These are phyloP conservation scores for Stevia rebaudiana DNA, from an alignment of 140 eudicot genomes.

Conservation along the genomic window DNA sequence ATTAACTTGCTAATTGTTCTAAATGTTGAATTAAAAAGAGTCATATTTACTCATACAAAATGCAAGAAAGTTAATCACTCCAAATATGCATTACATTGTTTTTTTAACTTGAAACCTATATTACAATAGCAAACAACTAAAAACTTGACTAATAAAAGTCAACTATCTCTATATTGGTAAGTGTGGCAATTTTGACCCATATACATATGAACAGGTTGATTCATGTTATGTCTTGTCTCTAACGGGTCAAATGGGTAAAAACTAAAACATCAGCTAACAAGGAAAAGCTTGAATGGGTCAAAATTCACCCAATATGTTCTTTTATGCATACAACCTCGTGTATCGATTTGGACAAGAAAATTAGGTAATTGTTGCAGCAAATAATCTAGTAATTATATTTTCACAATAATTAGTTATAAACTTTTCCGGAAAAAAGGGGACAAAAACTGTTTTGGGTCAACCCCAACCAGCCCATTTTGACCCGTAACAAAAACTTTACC, in stretches of 20 bases:
- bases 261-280: background rate
- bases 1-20: background rate
- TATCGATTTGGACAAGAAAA: background rate
- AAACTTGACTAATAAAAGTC: background rate
- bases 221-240: background rate
- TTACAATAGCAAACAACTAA: background rate
- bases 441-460: background rate
- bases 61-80: too few relatives aligned
- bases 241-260: slow-evolving; percentile 1
- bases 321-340: background rate
- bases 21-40: background rate
- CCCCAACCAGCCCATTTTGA: background rate
- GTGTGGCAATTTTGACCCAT: background rate
- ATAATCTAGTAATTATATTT: background rate
- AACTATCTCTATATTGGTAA: background rate
- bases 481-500: background rate
- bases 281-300: background rate
- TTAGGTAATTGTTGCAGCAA: background rate
- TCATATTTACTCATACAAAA: too few relatives aligned
- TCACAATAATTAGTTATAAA: background rate
- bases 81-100: background rate
- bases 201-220: background rate
- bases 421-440: background rate
- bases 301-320: background rate
- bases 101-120: background rate